These are phyloP conservation scores for Pseudocercospora eumusae DNA, from an alignment of 2,329 filamentous ascomycete species.

Conservation along the genomic window DNA sequence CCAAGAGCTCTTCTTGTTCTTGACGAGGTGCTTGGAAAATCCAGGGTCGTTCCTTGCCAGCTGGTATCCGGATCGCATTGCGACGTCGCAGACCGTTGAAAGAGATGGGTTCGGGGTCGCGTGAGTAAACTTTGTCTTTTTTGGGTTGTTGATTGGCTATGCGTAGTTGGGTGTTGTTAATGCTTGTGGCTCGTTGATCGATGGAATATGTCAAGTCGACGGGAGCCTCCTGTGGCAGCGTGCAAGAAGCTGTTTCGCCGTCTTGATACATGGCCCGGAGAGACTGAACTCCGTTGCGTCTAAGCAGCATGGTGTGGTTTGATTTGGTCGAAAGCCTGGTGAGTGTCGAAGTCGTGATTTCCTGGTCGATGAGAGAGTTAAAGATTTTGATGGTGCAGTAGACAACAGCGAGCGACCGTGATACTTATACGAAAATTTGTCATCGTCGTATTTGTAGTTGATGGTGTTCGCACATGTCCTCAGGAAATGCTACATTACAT, in stretches of 20 bases:
- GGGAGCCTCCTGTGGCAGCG: neutral
- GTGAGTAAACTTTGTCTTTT: neutral
- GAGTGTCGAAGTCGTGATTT: too few relatives aligned
- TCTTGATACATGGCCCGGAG: too few relatives aligned
- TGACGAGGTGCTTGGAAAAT: neutral
- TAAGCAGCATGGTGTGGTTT: neutral
- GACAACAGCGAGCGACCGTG: neutral
- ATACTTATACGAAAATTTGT: neutral
- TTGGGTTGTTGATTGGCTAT: neutral
- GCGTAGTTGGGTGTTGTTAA: neutral
- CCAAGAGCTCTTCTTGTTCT: neutral
- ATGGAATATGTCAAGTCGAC: neutral
- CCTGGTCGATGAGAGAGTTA: too few relatives aligned
- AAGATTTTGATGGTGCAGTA: neutral
- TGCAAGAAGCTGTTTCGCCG: too few relatives aligned
- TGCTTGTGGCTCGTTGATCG: neutral
- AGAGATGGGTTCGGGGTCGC: neutral
- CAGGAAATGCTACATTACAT: neutral
- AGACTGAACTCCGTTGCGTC: too few relatives aligned
- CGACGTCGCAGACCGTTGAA: neutral
- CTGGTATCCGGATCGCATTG: neutral
- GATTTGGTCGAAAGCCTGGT: neutral
- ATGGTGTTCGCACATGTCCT: conserved; percentile 1
- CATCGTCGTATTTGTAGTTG: neutral
- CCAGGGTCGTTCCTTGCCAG: neutral